A percentile compares a stretch with the other conserved stretches of the same genome.
Conservation (phyloP, 208 protist genomes). For the Leishmania aethiopica region DNA sequence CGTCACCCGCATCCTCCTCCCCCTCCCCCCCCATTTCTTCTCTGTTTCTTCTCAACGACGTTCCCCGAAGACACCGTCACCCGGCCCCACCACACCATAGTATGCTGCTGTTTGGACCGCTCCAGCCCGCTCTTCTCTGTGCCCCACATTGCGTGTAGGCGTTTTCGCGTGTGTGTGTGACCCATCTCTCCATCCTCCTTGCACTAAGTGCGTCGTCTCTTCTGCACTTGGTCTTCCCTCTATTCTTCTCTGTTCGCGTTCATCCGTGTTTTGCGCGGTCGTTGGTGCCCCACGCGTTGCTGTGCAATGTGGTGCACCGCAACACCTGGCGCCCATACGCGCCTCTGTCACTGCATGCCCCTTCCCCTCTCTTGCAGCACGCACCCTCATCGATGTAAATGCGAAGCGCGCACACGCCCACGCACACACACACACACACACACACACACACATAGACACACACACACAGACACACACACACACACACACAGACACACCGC, state of each 20-base stretch:
- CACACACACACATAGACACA: background rate
- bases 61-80: background rate
- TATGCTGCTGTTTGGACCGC: background rate
- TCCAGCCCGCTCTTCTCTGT: background rate
- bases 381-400: background rate
- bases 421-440: too few species aligned
- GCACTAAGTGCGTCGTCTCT: background rate
- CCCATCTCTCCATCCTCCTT: background rate
- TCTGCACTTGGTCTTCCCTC: background rate
- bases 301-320: background rate
- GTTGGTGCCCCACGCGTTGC: background rate
- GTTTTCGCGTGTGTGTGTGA: background rate
- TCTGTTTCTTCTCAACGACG: background rate
- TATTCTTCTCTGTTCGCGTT: background rate
- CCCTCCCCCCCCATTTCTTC: background rate
- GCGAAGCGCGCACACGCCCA: background rate
- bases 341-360: background rate
- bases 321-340: background rate
- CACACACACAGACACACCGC: background rate
- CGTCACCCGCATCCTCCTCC: background rate
- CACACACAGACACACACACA: too few species aligned
- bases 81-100: background rate
- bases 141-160: background rate
- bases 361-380: background rate
- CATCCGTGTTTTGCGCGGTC: background rate